Percentiles rank a stretch among this genome's conserved stretches.
Conservation (phyloP, 306 rosid species). For the Fragaria nilgerrensis region DNA sequence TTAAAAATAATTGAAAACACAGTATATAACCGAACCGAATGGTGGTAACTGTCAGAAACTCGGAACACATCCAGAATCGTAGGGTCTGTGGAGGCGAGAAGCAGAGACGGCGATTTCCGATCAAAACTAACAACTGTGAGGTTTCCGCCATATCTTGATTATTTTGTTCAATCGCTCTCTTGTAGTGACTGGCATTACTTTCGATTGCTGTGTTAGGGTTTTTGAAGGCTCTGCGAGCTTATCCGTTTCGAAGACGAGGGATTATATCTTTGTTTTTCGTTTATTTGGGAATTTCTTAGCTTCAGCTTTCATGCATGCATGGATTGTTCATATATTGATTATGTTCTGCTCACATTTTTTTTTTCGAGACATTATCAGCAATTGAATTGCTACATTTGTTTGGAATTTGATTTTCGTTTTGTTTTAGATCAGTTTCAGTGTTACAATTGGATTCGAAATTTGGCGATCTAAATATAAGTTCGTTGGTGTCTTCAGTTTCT, state of each 20-base stretch:
- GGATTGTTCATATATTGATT: background rate
- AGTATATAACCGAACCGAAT: background rate
- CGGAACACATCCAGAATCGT: background rate
- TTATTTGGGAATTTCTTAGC: background rate
- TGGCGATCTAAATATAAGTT: background rate
- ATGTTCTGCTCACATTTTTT: background rate
- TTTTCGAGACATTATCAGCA: background rate
- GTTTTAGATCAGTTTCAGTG: constrained; percentile 2
- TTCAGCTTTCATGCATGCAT: background rate
- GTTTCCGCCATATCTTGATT: background rate
- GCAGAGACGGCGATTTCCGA: background rate
- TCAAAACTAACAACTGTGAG: background rate
- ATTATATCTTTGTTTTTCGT: background rate
- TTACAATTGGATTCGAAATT: background rate
- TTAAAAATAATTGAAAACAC: background rate
- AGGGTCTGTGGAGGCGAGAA: background rate
- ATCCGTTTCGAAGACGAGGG: background rate
- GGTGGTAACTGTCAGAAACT: background rate
- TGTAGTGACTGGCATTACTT: background rate
- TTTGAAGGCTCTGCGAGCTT: background rate
- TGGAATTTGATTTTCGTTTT: background rate
- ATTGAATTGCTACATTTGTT: background rate
- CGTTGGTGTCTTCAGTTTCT: background rate
- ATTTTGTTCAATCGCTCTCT: background rate
- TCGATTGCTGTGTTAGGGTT: background rate